These are phyloP conservation scores for Emergomyces pasteurianus DNA, from an alignment of 2,329 filamentous ascomycete genomes.

Conservation along the genomic window DNA sequence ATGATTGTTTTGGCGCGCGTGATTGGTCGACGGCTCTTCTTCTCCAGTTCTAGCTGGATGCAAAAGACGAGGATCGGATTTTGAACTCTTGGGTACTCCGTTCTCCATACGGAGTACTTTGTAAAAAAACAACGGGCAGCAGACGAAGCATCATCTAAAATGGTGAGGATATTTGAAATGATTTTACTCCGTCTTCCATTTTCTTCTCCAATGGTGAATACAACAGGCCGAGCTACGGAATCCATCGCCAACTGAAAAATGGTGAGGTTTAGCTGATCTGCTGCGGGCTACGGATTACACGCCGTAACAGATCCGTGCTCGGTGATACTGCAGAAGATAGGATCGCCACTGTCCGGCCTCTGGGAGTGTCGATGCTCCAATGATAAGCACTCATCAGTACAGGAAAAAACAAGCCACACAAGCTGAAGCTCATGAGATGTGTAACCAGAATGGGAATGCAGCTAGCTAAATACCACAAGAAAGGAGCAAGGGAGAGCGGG, in stretches of 20 bases:
- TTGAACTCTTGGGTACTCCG: not conserved
- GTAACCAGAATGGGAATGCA: not conserved
- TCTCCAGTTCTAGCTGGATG: too few relatives aligned
- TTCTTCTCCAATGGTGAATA: too few relatives aligned
- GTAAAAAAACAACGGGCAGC: too few relatives aligned
- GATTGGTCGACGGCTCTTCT: too few relatives aligned
- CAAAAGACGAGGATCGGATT: not conserved
- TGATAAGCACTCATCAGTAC: not conserved
- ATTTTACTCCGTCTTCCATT: too few relatives aligned
- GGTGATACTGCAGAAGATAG: too few relatives aligned
- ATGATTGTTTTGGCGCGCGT: not conserved
- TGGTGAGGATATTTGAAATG: too few relatives aligned
- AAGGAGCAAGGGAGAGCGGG: not conserved
- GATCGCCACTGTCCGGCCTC: not conserved
- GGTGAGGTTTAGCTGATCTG: not conserved
- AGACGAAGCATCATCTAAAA: too few relatives aligned
- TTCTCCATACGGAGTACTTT: too few relatives aligned
- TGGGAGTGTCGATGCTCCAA: not conserved
- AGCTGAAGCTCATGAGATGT: slow-evolving; percentile 1
- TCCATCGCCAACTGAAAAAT: not conserved
- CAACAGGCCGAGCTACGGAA: not conserved
- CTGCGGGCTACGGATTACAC: too few relatives aligned
- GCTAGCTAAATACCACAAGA: not conserved
- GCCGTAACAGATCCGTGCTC: too few relatives aligned
- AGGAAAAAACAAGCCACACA: not conserved